Evolutionary conservation across 2,329 filamentous ascomycete species (phyloP).

Genomic region (Aspergillus sojae): DNA sequence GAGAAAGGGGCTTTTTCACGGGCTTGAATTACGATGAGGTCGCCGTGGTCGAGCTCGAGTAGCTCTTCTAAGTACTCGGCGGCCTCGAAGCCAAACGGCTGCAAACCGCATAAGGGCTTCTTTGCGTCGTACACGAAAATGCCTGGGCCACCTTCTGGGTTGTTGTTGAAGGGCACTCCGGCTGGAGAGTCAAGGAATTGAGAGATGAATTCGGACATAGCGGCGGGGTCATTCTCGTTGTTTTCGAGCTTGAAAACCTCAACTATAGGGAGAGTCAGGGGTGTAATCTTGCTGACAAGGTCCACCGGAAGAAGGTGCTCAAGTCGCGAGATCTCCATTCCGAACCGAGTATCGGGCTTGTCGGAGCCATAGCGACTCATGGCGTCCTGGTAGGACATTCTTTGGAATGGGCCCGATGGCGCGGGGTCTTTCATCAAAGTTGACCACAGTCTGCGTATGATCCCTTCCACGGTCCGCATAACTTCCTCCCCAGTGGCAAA

Average conservation of each 20-base stretch:
- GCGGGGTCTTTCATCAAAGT: constrained; percentile 50
- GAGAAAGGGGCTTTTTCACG: constrained; percentile 65
- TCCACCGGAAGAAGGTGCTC: constrained; percentile 64
- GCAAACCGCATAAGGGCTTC: constrained; percentile 75
- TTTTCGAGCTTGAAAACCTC: constrained; percentile 70
- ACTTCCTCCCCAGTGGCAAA: constrained; percentile 75
- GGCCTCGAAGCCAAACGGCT: constrained; percentile 74
- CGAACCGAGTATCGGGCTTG: constrained; percentile 85
- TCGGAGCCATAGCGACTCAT: constrained; percentile 85
- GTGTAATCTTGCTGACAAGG: constrained; percentile 75
- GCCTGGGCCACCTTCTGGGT: constrained; percentile 76
- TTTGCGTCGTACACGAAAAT: constrained; percentile 74
- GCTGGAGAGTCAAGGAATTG: constrained; percentile 71
- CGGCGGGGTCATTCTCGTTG: constrained; percentile 51
- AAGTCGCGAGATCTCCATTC: constrained; percentile 67
- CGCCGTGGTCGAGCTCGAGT: constrained; percentile 66
- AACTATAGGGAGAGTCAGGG: constrained; percentile 67
- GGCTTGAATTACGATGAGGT: constrained; percentile 80
- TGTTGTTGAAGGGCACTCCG: constrained; percentile 62
- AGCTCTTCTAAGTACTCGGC: constrained; percentile 59
- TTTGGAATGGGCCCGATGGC: constrained; percentile 53
- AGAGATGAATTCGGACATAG: constrained; percentile 64
- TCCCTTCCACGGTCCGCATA: constrained; percentile 57
- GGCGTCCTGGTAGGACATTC: constrained; percentile 71
- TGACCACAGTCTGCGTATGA: constrained; percentile 61